Percentiles rank a stretch among this genome's conserved stretches.
Evolutionary conservation across 805 yeast genomes (phyloP).

Genomic region (Candida insectalens): DNA sequence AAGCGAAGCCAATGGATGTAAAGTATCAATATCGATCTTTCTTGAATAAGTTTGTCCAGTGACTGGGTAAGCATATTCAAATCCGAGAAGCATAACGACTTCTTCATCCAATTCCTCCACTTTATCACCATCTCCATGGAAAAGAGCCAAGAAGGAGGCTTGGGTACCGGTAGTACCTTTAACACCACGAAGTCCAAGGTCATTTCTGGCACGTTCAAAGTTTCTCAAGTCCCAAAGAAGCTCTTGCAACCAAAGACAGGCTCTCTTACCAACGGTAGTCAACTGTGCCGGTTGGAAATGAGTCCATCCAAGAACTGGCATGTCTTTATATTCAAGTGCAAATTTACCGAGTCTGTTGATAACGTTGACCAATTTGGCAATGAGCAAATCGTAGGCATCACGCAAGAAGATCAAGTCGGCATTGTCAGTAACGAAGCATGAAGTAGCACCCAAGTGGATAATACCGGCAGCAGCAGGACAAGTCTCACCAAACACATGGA

Average conservation of each 20-base stretch:
- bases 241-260: slow-evolving; percentile 96
- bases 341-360: slow-evolving; percentile 82
- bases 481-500: slow-evolving; percentile 85
- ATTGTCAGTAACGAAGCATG: slow-evolving; percentile 95
- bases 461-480: slow-evolving; percentile 97
- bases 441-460: slow-evolving; percentile 96
- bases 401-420: slow-evolving; percentile 95
- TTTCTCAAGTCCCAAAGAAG: slow-evolving; percentile 96
- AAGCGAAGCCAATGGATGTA: slow-evolving; percentile 86
- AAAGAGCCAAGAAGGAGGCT: slow-evolving; percentile 88
- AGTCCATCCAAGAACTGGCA: slow-evolving; percentile 98
- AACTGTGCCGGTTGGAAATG: slow-evolving; percentile 99
- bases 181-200: slow-evolving; percentile 93
- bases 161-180: slow-evolving; percentile 99
- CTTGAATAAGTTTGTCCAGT: slow-evolving; percentile 99
- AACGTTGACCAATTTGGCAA: slow-evolving; percentile 93
- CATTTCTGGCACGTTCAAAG: slow-evolving; percentile 91
- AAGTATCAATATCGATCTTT: slow-evolving; percentile 91
- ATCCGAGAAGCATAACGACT: slow-evolving; percentile 88
- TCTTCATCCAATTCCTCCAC: slow-evolving; percentile 88
- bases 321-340: slow-evolving; percentile 85
- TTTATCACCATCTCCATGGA: slow-evolving; percentile 95
- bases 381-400: slow-evolving; percentile 88
- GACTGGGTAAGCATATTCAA: slow-evolving; percentile 91
- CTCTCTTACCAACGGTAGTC: slow-evolving; percentile 97